A percentile compares a stretch with the other conserved stretches of the same genome.
These are phyloP conservation scores for Trifolium fragiferum DNA, from an alignment of 306 rosid species.

Conservation along the genomic window DNA sequence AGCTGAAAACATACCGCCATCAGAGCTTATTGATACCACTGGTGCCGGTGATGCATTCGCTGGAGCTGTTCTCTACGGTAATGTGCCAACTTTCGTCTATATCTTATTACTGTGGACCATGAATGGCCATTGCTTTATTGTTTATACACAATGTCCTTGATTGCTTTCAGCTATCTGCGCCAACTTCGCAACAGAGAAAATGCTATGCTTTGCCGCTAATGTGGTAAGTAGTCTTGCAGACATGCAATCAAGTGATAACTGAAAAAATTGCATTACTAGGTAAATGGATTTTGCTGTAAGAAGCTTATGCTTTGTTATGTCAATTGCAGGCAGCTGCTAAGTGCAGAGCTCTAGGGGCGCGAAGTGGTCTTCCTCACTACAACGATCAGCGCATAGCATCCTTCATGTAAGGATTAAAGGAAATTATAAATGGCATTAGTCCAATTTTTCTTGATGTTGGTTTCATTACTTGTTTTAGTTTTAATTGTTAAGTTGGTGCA, in stretches of 20 bases:
- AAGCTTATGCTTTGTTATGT: constrained; percentile 22
- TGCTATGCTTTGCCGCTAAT: constrained; percentile 75
- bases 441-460: background rate
- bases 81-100: constrained; percentile 15
- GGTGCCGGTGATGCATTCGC: constrained; percentile 93
- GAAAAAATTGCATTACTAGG: too few species aligned
- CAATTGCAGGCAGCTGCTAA: constrained; percentile 72
- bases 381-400: constrained; percentile 58
- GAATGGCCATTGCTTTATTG: background rate
- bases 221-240: constrained; percentile 58
- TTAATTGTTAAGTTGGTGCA: background rate
- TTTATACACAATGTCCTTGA: background rate
- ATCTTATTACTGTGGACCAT: background rate
- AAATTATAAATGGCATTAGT: background rate
- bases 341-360: constrained; percentile 81
- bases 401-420: constrained; percentile 35
- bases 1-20: constrained; percentile 70
- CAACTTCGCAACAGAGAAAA: constrained; percentile 67
- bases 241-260: constrained; percentile 4
- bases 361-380: constrained; percentile 69
- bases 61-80: constrained; percentile 87
- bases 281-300: background rate
- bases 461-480: background rate
- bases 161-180: constrained; percentile 69
- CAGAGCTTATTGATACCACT: constrained; percentile 80